Conservation (phyloP, 2,329 filamentous ascomycete genomes). For the Diaporthe eres region DNA sequence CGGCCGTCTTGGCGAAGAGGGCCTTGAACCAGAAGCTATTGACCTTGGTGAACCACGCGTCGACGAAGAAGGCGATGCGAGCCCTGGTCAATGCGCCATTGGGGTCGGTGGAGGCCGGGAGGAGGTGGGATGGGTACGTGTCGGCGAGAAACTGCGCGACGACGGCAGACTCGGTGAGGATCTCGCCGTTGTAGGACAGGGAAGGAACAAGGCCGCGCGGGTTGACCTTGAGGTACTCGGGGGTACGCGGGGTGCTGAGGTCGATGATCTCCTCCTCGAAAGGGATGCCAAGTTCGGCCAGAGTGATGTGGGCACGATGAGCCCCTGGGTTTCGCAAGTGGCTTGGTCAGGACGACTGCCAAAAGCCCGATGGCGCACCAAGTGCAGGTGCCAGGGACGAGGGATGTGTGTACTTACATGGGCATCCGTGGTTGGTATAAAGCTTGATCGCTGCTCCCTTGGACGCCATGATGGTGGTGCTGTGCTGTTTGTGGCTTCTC, state of each 20-base stretch:
- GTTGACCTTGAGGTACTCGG: slow-evolving; percentile 83
- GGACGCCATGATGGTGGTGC: slow-evolving; percentile 46
- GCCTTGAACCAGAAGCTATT: slow-evolving; percentile 61
- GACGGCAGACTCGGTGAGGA: slow-evolving; percentile 81
- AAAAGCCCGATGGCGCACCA: neutral
- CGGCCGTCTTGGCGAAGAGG: slow-evolving; percentile 62
- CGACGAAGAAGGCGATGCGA: slow-evolving; percentile 78
- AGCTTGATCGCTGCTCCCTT: slow-evolving; percentile 68
- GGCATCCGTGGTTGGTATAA: slow-evolving; percentile 80
- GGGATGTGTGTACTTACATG: slow-evolving; percentile 59
- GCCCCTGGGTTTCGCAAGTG: slow-evolving; percentile 62
- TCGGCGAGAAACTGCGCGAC: slow-evolving; percentile 81
- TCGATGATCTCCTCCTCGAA: slow-evolving; percentile 83
- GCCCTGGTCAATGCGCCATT: slow-evolving; percentile 75
- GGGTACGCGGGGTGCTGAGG: slow-evolving; percentile 75
- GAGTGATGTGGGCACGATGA: slow-evolving; percentile 81
- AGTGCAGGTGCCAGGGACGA: neutral
- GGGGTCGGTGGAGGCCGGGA: slow-evolving; percentile 67
- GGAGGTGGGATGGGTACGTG: slow-evolving; percentile 75
- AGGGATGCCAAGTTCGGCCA: slow-evolving; percentile 75
- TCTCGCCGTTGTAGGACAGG: slow-evolving; percentile 75
- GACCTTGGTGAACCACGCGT: slow-evolving; percentile 77
- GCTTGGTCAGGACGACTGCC: neutral
- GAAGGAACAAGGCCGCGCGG: slow-evolving; percentile 83
- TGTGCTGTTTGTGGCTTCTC: neutral